These are phyloP conservation scores for Colletotrichum agaves DNA, from an alignment of 2,329 filamentous ascomycete genomes.

Conservation along the genomic window DNA sequence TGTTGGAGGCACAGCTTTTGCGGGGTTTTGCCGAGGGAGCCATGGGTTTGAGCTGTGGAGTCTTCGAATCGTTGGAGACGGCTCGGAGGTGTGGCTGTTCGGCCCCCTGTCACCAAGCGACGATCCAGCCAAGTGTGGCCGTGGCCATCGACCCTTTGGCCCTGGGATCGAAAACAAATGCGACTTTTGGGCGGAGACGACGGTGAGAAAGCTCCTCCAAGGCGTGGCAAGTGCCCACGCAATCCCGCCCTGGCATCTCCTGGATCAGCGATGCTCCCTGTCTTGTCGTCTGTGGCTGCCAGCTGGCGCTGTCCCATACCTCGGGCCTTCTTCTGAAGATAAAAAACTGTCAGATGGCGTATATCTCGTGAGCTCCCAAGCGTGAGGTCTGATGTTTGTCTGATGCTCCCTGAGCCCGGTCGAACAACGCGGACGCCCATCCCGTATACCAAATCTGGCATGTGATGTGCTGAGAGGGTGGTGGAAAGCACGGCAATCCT, in stretches of 20 bases:
- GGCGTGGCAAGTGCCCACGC: slow-evolving; percentile 29
- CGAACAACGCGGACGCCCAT: neutral
- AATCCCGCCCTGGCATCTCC: neutral
- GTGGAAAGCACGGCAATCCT: neutral
- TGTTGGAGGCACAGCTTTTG: neutral
- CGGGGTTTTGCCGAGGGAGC: slow-evolving; percentile 17
- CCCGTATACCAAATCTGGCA: neutral
- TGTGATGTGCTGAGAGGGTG: neutral
- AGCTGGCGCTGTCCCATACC: neutral
- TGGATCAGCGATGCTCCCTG: slow-evolving; percentile 3
- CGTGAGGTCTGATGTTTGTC: slow-evolving; percentile 4
- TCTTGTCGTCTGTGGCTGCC: neutral
- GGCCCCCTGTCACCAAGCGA: slow-evolving; percentile 15
- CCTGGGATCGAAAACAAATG: slow-evolving; percentile 22
- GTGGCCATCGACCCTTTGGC: slow-evolving; percentile 29
- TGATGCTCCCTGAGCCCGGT: neutral
- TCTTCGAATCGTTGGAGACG: neutral
- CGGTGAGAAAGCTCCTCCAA: neutral
- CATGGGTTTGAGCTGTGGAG: neutral
- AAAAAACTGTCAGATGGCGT: too few species aligned
- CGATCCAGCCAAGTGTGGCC: slow-evolving; percentile 20
- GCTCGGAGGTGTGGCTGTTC: slow-evolving; percentile 23
- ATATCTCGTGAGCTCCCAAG: neutral
- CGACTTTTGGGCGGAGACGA: neutral
- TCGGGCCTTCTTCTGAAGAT: too few species aligned